These are phyloP conservation scores for Hippophae gyantsensis DNA, from an alignment of 306 rosid genomes.

Conservation along the genomic window DNA sequence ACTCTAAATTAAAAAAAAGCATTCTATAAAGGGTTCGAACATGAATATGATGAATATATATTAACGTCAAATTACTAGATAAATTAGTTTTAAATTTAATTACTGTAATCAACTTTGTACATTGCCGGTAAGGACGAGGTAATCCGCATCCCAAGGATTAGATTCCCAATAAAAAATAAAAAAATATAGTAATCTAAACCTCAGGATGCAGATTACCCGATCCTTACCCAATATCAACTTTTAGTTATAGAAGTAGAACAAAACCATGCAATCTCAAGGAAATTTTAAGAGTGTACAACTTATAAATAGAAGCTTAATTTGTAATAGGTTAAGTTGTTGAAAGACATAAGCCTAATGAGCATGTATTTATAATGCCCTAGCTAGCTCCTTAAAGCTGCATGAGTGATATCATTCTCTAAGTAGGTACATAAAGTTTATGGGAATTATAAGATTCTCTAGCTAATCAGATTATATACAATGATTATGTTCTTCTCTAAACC, in stretches of 20 bases:
- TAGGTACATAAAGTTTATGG: constrained; percentile 2
- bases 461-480: constrained; percentile 12
- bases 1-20: too few species aligned
- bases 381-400: constrained; percentile 14
- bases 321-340: too few species aligned
- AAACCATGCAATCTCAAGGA: too few species aligned
- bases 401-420: constrained; percentile 10
- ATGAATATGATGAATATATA: too few species aligned
- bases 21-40: too few species aligned
- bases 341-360: too few species aligned
- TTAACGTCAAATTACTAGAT: too few species aligned
- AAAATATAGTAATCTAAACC: constrained; percentile 42
- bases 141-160: constrained; percentile 52
- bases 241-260: too few species aligned
- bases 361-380: constrained; percentile 35
- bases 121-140: constrained; percentile 25
- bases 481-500: constrained; percentile 30
- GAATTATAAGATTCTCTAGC: constrained; percentile 27
- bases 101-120: background rate
- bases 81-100: too few species aligned
- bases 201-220: constrained; percentile 58
- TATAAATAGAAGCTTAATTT: too few species aligned
- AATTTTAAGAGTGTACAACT: too few species aligned
- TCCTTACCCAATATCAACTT: constrained; percentile 26
- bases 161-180: constrained; percentile 14